These are phyloP conservation scores for Cucumis hystrix DNA, from an alignment of 306 rosid genomes.

Conservation along the genomic window DNA sequence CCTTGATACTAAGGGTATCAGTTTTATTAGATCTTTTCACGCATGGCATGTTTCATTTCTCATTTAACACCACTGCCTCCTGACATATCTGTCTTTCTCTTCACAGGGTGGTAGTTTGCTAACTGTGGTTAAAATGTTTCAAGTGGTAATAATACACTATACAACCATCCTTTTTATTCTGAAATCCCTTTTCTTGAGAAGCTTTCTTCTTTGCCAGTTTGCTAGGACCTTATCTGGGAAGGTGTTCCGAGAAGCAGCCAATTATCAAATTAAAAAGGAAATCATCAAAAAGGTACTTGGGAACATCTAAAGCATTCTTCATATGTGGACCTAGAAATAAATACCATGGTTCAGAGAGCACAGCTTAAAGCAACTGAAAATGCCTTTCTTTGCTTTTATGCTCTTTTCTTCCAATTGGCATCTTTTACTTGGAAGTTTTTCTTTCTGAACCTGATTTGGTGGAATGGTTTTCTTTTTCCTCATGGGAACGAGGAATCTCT, in stretches of 20 bases:
- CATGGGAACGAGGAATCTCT: background rate
- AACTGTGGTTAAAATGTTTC: constrained; percentile 62
- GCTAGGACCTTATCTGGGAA: constrained; percentile 65
- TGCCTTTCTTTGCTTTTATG: background rate
- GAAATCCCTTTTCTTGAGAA: constrained; percentile 9
- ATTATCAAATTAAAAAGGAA: constrained; percentile 79
- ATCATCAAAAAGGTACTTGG: constrained; percentile 53
- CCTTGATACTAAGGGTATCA: constrained; percentile 59
- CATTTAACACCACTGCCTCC: background rate
- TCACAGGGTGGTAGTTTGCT: constrained; percentile 66
- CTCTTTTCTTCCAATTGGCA: background rate
- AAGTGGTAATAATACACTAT: constrained; percentile 40
- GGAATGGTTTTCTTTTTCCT: background rate
- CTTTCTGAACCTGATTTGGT: background rate
- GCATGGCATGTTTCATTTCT: constrained; percentile 13
- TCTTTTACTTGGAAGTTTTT: background rate
- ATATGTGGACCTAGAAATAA: background rate
- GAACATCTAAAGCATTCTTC: background rate
- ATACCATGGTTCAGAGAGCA: background rate
- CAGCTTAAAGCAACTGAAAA: background rate
- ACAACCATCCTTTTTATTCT: constrained; percentile 4
- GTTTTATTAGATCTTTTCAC: constrained; percentile 7
- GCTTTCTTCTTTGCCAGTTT: constrained; percentile 34
- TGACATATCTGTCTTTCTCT: background rate
- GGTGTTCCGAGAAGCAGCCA: constrained; percentile 71